These are phyloP conservation scores for Tetrahymena elliotti DNA, from an alignment of 73 alveolate genomes.

Conservation along the genomic window DNA sequence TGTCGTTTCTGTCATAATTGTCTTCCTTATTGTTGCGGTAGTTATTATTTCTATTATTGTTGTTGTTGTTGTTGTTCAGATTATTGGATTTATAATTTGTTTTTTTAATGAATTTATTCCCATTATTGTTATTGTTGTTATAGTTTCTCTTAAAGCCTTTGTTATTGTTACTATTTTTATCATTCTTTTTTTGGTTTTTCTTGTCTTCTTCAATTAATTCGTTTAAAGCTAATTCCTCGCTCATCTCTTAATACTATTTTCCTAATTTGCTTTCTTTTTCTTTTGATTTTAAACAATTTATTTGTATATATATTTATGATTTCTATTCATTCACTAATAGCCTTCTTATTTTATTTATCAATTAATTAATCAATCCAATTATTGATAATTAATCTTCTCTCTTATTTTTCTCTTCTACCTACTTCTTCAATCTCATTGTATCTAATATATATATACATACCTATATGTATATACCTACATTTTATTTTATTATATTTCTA, in stretches of 20 bases:
- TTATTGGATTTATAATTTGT: not conserved
- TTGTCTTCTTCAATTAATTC: not conserved
- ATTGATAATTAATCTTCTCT: not conserved
- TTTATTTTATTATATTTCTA: not conserved
- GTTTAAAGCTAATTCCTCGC: not conserved
- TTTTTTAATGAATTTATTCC: not conserved
- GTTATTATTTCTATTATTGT: not conserved
- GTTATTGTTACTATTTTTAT: not conserved
- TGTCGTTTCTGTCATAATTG: not conserved
- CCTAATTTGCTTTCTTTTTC: not conserved
- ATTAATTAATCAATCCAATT: not conserved
- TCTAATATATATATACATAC: not conserved
- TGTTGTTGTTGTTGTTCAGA: not conserved
- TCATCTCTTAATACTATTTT: not conserved
- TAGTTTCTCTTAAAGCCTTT: not conserved
- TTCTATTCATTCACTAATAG: not conserved
- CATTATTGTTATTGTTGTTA: not conserved
- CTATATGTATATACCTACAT: not conserved
- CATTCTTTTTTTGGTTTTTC: not conserved
- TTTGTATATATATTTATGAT: not conserved
- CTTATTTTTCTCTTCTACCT: not conserved
- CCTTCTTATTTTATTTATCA: not conserved
- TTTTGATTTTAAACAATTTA: not conserved
- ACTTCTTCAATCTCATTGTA: not conserved
- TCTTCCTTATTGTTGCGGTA: not conserved